Percentiles rank a stretch among this genome's conserved stretches.
These are phyloP conservation scores for Sisymbrium irio DNA, from an alignment of 345 rosid species.

Conservation along the genomic window DNA sequence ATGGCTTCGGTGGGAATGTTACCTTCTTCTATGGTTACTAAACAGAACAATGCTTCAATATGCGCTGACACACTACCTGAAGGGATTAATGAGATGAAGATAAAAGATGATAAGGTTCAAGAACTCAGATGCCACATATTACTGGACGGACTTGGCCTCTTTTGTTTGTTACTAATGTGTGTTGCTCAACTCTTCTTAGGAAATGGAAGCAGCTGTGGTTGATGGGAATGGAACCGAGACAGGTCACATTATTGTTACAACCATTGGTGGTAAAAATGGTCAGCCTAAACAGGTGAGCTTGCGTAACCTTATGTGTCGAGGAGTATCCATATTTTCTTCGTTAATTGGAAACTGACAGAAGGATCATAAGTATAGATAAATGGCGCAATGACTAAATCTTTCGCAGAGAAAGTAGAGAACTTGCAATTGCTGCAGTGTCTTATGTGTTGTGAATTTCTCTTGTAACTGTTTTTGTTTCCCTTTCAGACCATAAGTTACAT, in stretches of 20 bases:
- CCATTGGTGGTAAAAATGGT: slow-evolving; percentile 77
- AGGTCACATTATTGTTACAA: slow-evolving; percentile 82
- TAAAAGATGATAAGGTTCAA: slow-evolving; percentile 54
- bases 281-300: slow-evolving; percentile 73
- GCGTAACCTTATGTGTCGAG: not conserved
- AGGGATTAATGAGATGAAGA: slow-evolving; percentile 65
- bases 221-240: slow-evolving; percentile 86
- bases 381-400: not conserved
- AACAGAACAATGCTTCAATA: slow-evolving; percentile 26
- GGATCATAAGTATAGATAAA: not conserved
- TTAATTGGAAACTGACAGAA: not conserved
- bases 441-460: not conserved
- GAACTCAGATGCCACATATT: not conserved
- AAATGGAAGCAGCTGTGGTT: slow-evolving; percentile 81
- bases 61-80: slow-evolving; percentile 47
- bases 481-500: slow-evolving; percentile 83
- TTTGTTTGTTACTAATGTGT: not conserved
- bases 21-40: slow-evolving; percentile 25
- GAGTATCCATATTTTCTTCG: not conserved
- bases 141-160: not conserved
- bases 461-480: not conserved
- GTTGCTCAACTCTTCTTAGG: slow-evolving; percentile 53
- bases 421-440: not conserved
- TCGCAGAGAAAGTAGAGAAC: not conserved
- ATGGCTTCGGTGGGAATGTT: slow-evolving; percentile 35